Evolutionary conservation across 2,329 filamentous ascomycete genomes (phyloP).

Genomic region (Paracorniculantispora psalliotae): DNA sequence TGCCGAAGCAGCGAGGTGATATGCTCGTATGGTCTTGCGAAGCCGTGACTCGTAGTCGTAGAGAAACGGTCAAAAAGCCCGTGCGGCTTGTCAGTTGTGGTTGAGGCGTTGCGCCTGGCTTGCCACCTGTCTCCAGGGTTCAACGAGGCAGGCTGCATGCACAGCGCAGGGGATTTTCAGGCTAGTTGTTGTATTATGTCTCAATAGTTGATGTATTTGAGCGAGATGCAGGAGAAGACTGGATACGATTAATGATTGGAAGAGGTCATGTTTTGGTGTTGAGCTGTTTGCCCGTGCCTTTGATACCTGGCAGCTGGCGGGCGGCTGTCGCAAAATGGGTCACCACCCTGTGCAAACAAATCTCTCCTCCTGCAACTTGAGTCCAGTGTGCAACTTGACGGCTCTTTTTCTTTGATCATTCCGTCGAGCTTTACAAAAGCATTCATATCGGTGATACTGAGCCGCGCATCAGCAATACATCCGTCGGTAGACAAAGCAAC

Average conservation of each 20-base stretch:
- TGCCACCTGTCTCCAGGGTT: not conserved
- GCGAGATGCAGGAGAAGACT: not conserved
- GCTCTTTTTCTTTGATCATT: too few species aligned
- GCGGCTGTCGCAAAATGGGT: not conserved
- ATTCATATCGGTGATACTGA: too few species aligned
- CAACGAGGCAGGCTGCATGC: not conserved
- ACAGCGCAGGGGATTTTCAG: not conserved
- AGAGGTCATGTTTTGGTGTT: not conserved
- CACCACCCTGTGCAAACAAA: not conserved
- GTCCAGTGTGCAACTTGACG: too few species aligned
- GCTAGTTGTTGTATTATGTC: not conserved
- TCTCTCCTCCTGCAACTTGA: too few species aligned
- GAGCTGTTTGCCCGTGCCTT: not conserved
- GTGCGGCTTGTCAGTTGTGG: conserved; percentile 5
- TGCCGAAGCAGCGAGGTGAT: not conserved
- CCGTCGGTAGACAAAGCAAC: too few species aligned
- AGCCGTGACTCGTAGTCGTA: not conserved
- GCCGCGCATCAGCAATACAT: too few species aligned
- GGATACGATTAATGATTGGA: not conserved
- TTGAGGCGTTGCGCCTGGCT: too few species aligned
- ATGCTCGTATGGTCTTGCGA: not conserved
- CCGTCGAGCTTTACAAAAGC: too few species aligned
- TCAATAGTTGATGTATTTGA: not conserved
- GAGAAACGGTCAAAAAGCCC: not conserved
- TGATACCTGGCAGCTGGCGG: not conserved